A percentile compares a stretch with the other conserved stretches of the same genome.
phyloP scores from a whole-genome alignment of 192 early-diverging fungal species.

The Physocladia obscura region DNA sequence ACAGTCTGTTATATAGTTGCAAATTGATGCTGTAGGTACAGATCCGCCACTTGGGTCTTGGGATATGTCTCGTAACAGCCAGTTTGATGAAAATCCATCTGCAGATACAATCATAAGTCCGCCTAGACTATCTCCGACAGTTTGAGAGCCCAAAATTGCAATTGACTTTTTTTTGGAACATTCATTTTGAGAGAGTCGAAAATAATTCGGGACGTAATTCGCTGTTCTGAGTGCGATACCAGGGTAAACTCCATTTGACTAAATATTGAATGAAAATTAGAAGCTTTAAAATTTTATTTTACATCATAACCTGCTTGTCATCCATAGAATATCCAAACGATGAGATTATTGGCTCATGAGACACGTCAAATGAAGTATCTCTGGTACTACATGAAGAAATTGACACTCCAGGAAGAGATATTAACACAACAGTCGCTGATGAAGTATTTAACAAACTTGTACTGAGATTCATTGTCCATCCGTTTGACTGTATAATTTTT shows the following conservation, averaged over 20 bases:
- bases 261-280: too few relatives aligned
- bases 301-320: background rate
- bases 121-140: background rate
- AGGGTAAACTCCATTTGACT: background rate
- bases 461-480: background rate
- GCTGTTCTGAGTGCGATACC: background rate
- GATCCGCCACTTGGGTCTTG: background rate
- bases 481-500: background rate
- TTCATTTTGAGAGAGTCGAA: background rate
- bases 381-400: background rate
- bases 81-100: background rate
- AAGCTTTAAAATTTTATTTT: background rate
- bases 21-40: background rate
- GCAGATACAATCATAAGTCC: background rate
- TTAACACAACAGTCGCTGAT: background rate
- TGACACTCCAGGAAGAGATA: background rate
- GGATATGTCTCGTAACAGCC: background rate
- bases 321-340: slow-evolving; percentile 2
- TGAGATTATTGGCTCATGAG: background rate
- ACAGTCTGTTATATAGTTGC: background rate
- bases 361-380: slow-evolving; percentile 3
- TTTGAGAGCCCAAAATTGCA: slow-evolving; percentile 3
- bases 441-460: background rate
- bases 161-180: slow-evolving; percentile 14
- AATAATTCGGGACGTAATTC: slow-evolving; percentile 12